Conservation (phyloP, 2,329 filamentous ascomycete species). For the Colletotrichum shisoi region DNA sequence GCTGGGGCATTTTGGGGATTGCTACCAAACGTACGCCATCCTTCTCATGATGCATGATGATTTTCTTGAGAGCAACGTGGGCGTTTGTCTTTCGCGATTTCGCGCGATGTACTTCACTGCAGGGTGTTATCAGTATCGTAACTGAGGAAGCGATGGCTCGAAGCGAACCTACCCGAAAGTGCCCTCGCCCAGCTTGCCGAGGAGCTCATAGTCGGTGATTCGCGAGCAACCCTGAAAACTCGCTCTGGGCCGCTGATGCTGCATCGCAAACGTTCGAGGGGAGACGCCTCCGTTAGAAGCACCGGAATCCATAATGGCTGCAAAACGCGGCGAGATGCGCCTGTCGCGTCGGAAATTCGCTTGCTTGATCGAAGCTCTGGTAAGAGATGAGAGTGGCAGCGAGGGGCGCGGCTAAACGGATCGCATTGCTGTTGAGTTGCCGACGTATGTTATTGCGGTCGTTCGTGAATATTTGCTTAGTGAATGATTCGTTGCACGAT, state of each 20-base stretch:
- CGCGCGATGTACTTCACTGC: constrained; percentile 88
- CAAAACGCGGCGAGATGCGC: constrained; percentile 26
- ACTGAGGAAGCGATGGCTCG: not conserved
- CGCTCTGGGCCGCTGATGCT: constrained; percentile 61
- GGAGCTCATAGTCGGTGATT: constrained; percentile 79
- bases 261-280: constrained; percentile 64
- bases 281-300: constrained; percentile 52
- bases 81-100: constrained; percentile 76
- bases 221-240: constrained; percentile 86
- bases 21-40: constrained; percentile 74
- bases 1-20: not conserved
- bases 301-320: constrained; percentile 34
- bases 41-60: constrained; percentile 99
- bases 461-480: not conserved
- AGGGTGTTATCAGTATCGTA: constrained; percentile 11
- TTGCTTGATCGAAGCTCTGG: constrained; percentile 19
- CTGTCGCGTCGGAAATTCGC: constrained; percentile 17
- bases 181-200: constrained; percentile 88
- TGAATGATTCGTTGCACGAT: not conserved
- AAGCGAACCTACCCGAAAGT: constrained; percentile 78
- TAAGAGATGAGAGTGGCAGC: not conserved
- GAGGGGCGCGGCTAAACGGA: not conserved
- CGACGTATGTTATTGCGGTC: not conserved
- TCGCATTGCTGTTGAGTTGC: constrained; percentile 26
- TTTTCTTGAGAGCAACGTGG: constrained; percentile 93